phyloP scores from a whole-genome alignment of 2,329 filamentous ascomycete genomes.

The Nemania sp. region DNA sequence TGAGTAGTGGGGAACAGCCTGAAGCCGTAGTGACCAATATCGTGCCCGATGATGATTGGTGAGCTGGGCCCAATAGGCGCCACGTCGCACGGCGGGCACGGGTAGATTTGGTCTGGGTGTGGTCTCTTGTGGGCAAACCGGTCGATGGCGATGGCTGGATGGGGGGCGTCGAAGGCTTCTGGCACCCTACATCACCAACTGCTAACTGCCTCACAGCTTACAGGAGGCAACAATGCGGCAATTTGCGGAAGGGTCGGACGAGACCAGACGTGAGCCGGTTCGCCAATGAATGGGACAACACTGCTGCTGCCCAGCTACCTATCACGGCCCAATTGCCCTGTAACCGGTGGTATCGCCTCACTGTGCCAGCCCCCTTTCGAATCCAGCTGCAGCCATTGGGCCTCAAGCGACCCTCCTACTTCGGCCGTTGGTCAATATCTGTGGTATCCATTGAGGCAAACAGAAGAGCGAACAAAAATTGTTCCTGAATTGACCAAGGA shows the following conservation, averaged over 20 bases:
- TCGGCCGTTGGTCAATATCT: slow-evolving; percentile 7
- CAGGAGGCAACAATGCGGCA: slow-evolving; percentile 7
- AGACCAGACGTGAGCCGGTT: slow-evolving; percentile 16
- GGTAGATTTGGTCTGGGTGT: slow-evolving; percentile 10
- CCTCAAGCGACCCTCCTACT: slow-evolving; percentile 32
- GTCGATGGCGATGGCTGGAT: slow-evolving; percentile 13
- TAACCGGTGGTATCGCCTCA: slow-evolving; percentile 14
- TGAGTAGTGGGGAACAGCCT: slow-evolving; percentile 37
- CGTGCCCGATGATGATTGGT: slow-evolving; percentile 42
- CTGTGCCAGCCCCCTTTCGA: slow-evolving; percentile 13
- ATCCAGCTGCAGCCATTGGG: slow-evolving; percentile 32
- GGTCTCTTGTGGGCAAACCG: slow-evolving; percentile 16
- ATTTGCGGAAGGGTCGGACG: slow-evolving; percentile 20
- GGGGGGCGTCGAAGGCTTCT: slow-evolving; percentile 10
- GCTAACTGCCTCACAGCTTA: neutral
- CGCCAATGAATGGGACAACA: slow-evolving; percentile 9
- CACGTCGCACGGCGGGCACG: slow-evolving; percentile 42
- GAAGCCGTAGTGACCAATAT: slow-evolving; percentile 44
- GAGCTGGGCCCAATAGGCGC: slow-evolving; percentile 43
- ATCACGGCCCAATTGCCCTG: slow-evolving; percentile 27
- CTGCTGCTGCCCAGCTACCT: neutral
- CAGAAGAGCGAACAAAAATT: slow-evolving; percentile 24
- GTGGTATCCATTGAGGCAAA: slow-evolving; percentile 18
- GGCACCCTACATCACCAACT: neutral
- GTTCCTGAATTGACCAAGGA: slow-evolving; percentile 39